Base-by-base conservation (phyloP, 129 eudicot species). In the Pseudognaphalium luteoalbum region DNA sequence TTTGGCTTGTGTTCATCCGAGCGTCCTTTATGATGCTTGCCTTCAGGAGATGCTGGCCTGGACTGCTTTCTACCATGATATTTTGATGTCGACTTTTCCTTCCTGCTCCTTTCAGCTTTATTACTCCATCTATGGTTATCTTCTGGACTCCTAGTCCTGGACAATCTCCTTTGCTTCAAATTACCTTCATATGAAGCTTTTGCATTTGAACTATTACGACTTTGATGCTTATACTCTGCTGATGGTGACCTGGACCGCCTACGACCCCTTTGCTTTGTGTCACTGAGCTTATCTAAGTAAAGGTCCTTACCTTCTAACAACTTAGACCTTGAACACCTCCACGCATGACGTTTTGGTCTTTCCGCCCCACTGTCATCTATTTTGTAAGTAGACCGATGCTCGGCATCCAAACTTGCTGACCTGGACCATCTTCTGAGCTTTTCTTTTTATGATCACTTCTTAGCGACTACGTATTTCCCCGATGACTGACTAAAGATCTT, bases 201-300 rank as follows among this genome's bases (percentile, higher is more conserved):
- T 22, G 80, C 63, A 16, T 70, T 76, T 62, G 71, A 71, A 64
- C 76, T 78, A 47, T 56, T 76, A 50, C 70, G 71, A 32, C 71
- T 79, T 32, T 68, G 84, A 80, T 35, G 81, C 79, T 73, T 86
- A 62, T 72, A 85, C 20, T 90, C 95, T 37, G 62, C 32, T 7
- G 98, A 90, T 39, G 52, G 75, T 74, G 98, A 92, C 80, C 91
- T 89, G 21, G 96, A 89, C 60, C 80, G 77, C 80, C 89, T 83
- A 75, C 92, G 83, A 37, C 72, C 84, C 65, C 82, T 84, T 29
- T 83, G 89, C 76, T 85, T 90, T 59, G 86, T 34, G 37, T 71
- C 85, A n/a, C 82, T 83, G 44, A 66, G 28, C 71, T 82, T 84
- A 64, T 84, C 88, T 37, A 81, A 61, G 21, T 90, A 84, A 6